Base-by-base conservation (phyloP, 495 filamentous ascomycete genomes). In the Penicillium crystallinum region DNA sequence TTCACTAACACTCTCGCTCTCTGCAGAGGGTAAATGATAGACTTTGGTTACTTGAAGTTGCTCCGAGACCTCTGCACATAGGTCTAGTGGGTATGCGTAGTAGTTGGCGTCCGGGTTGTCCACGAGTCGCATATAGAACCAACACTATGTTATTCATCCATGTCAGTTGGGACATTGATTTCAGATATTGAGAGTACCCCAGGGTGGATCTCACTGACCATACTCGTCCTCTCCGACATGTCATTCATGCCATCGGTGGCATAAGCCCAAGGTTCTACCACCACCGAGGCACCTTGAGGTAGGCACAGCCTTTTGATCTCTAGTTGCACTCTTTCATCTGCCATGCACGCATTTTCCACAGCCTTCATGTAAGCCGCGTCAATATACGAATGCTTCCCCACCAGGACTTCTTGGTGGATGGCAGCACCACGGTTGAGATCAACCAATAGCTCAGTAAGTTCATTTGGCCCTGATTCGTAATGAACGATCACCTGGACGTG, bases 81-180 rank as follows among this genome's bases (percentile, higher is more conserved):
- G 50, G 84, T 85, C 41, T 5, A 93, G 72, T 0, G 89, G 89
- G 46, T 87, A 82, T 1, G 88, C 82, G 65, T 95, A 95, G 61
- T 89, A 83, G 57, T 91, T 91, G 29, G 62, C 60, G 17, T 74
- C 69, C 0, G 39, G 52, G 15, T 65, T 42, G 10, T 61, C 54
- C 3, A 55, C 15, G 1, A 63, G 46, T 6, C 59, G 47, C 58
- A 68, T 62, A 34, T 71, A 72, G 9, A 73, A 63, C 38, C 53
- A 72, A 27, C 67, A 66, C 65, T 72, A n/a, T n/a, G 1, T n/a
- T n/a, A n/a, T n/a, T n/a, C 12, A 35, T 35, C 31, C 15, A 7
- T 10, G 30, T 37, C 23, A 46, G 43, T 4, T 17, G 14, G n/a
- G 3, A 33, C 19, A 23, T 31, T 27, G 6, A 27, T 7, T 11